Percentiles rank a stretch among this genome's conserved stretches.
These are phyloP conservation scores for Plasmodium adleri DNA, from an alignment of 169 alveolate species.

Conservation along the genomic window DNA sequence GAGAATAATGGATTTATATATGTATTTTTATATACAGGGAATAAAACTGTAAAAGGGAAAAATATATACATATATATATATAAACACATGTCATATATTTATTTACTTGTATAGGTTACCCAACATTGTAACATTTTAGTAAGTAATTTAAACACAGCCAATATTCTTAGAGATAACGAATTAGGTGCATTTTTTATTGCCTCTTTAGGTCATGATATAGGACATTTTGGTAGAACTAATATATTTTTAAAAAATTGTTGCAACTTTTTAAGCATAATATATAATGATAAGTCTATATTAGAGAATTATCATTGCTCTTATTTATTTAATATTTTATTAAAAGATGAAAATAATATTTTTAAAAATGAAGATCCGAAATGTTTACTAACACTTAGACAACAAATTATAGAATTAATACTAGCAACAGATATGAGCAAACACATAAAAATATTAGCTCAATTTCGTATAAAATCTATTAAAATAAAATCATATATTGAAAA, in stretches of 20 bases:
- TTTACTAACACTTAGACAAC: slow-evolving; percentile 81
- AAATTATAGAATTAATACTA: slow-evolving; percentile 92
- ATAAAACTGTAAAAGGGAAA: too few species aligned
- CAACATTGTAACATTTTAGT: slow-evolving; percentile 56
- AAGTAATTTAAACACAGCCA: slow-evolving; percentile 57
- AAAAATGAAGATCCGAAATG: slow-evolving; percentile 54
- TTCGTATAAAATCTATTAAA: slow-evolving; percentile 83
- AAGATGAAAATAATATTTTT: slow-evolving; percentile 80
- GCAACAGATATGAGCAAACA: slow-evolving; percentile 96
- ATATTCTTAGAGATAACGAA: slow-evolving; percentile 63
- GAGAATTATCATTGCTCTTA: slow-evolving; percentile 95
- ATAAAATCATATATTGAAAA: slow-evolving; percentile 85
- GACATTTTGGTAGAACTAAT: slow-evolving; percentile 93
- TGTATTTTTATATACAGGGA: neutral
- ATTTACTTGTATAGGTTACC: slow-evolving; percentile 39
- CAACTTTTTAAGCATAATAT: slow-evolving; percentile 90
- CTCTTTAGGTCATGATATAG: slow-evolving; percentile 93
- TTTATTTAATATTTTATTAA: slow-evolving; percentile 84
- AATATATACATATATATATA: neutral
- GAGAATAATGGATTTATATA: neutral
- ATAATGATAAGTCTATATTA: slow-evolving; percentile 93
- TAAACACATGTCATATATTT: neutral
- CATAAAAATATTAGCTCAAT: slow-evolving; percentile 91
- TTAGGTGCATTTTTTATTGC: slow-evolving; percentile 88
- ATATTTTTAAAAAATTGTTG: slow-evolving; percentile 86